Evolutionary conservation across 31 red algal species (phyloP), one percentile per base, ranked within the genome.

Genomic region (Porphyra umbilicalis): DNA sequence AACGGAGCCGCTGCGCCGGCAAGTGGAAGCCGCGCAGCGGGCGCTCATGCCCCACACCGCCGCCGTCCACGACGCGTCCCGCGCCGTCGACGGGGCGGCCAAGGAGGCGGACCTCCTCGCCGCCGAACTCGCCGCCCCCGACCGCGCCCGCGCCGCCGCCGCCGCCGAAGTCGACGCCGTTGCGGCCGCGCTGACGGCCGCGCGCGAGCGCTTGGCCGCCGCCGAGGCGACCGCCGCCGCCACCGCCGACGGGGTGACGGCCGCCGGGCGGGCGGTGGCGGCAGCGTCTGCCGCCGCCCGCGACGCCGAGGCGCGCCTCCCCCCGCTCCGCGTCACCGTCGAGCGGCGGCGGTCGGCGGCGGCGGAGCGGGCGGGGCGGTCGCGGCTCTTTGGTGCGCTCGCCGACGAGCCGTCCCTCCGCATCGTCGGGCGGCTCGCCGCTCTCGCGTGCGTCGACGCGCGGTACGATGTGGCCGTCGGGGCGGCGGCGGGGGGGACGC

Each of bases 341-440:
- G 76, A 39, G 31, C 75, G 33, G 39, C 25, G 32, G 1, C 31
- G 34, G 40, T 10, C 57, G 81, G 40, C 31, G 39, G 67, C 75
- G 40, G 81, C 39, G 13, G 67, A 71, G 40, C 39, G 68, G 20
- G 1, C 67, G 15, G 8, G n/a, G 31, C 81, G 39, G 3, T 7
- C 25, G 4, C 57, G 57, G 25, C 25, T 71, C 13, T 71, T 71
- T n/a, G 57, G 25, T 4, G 57, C 57, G 57, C 57, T 71, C 57
- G 18, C 57, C 13, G 85, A 42, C 33, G 91, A 83, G 11, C 84
- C 75, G 76, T 81, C 87, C 29, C 39, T 77, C 30, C 85, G 90
- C 16, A 85, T 95, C 33, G 85, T 98, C 20, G 95, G 95, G 9
- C 88, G 92, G 9, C 80, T 98, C 20, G 90, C 85, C 76, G 95